These are phyloP conservation scores for Geotrichum klebahnii DNA, from an alignment of 1,139 yeast species.

Conservation along the genomic window DNA sequence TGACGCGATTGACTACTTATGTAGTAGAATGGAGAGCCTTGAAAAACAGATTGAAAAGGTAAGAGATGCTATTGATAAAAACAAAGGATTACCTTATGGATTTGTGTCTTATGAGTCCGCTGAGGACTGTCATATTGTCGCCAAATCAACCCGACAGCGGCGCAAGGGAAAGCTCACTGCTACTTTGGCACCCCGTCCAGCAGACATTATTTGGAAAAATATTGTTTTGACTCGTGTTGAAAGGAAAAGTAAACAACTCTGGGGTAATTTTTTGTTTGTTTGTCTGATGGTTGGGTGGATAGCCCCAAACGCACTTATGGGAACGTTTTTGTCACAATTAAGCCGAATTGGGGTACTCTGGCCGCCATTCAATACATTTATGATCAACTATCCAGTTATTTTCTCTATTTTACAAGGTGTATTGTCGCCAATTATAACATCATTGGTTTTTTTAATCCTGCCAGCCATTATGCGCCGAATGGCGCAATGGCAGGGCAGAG, in stretches of 20 bases:
- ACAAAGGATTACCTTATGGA: constrained; percentile 36
- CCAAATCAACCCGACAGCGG: constrained; percentile 24
- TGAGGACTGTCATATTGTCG: constrained; percentile 34
- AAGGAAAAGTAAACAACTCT: constrained; percentile 36
- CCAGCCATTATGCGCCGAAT: constrained; percentile 41
- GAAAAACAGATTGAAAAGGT: constrained; percentile 33
- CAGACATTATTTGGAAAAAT: constrained; percentile 42
- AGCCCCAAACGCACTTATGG: constrained; percentile 43
- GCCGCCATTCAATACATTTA: constrained; percentile 36
- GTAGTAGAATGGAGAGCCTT: constrained; percentile 28
- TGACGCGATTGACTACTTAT: constrained; percentile 37
- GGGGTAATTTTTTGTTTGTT: constrained; percentile 38
- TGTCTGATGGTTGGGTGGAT: constrained; percentile 39
- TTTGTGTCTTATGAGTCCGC: constrained; percentile 38
- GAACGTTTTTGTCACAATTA: constrained; percentile 41
- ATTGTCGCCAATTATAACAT: constrained; percentile 40
- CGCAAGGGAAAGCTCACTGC: constrained; percentile 15
- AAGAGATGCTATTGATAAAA: constrained; percentile 28
- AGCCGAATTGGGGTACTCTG: constrained; percentile 40
- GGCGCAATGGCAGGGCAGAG: constrained; percentile 41
- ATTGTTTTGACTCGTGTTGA: constrained; percentile 33
- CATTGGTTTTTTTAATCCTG: constrained; percentile 37
- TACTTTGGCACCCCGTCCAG: constrained; percentile 39
- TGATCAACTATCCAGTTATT: constrained; percentile 32
- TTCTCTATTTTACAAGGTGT: constrained; percentile 43